These are phyloP conservation scores for Neurospora intermedia DNA, from an alignment of 495 filamentous ascomycete species.

Conservation along the genomic window DNA sequence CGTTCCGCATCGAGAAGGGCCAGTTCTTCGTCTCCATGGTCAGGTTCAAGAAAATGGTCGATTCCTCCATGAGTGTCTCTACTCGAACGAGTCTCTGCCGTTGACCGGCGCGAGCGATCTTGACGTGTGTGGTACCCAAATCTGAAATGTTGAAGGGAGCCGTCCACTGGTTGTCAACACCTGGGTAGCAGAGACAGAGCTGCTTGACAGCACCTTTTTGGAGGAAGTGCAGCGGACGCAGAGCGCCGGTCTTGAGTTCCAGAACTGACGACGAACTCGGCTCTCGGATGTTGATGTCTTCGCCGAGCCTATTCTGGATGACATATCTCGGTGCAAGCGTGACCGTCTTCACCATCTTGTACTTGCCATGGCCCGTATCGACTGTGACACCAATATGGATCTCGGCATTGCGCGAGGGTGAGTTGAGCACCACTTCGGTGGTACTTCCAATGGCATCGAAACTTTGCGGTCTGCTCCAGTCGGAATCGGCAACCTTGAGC, in stretches of 20 bases:
- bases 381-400: conserved; percentile 85
- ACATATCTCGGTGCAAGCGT: conserved; percentile 91
- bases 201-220: conserved; percentile 72
- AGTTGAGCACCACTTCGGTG: conserved; percentile 71
- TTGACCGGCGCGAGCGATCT: conserved; percentile 81
- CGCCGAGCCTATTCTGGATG: conserved; percentile 80
- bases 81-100: conserved; percentile 79
- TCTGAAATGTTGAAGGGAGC: conserved; percentile 96
- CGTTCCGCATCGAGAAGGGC: conserved; percentile 97
- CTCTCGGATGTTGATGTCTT: conserved; percentile 82
- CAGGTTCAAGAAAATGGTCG: conserved; percentile 87
- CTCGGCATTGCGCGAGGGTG: conserved; percentile 58
- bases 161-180: conserved; percentile 95
- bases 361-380: conserved; percentile 87
- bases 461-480: conserved; percentile 94
- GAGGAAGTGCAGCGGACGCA: conserved; percentile 79
- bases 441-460: conserved; percentile 97
- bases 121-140: conserved; percentile 81
- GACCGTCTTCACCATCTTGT: conserved; percentile 90
- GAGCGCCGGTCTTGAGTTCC: conserved; percentile 59
- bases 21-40: conserved; percentile 85
- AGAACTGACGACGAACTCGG: conserved; percentile 74
- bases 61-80: conserved; percentile 81
- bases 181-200: conserved; percentile 84
- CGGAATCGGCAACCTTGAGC: conserved; percentile 75